Percentiles rank a stretch among this genome's conserved stretches.
Conservation (phyloP, 768 basidiomycete species). For the Tylopilus intermedius region DNA sequence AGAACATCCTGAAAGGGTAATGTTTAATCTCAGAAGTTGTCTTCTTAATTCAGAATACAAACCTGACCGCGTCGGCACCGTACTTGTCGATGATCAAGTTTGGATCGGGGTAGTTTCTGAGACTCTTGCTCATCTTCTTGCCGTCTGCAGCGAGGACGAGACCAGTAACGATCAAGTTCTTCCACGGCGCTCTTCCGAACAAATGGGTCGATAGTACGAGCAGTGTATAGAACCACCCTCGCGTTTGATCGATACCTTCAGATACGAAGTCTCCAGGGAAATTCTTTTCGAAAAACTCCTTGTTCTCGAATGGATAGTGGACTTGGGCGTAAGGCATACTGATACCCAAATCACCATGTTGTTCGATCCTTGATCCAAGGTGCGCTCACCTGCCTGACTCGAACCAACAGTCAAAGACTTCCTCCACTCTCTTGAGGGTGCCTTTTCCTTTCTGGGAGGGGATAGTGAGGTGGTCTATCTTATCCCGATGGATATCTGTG, state of each 20-base stretch:
- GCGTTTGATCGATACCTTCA: constrained; percentile 97
- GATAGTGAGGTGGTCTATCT: constrained; percentile 94
- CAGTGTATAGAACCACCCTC: constrained; percentile 99
- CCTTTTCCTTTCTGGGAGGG: constrained; percentile 90
- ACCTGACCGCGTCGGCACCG: constrained; percentile 95
- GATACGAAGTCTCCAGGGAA: constrained; percentile 97
- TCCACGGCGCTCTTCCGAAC: constrained; percentile 93
- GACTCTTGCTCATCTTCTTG: constrained; percentile 99
- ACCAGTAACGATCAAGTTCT: constrained; percentile 94
- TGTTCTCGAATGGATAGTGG: constrained; percentile 98
- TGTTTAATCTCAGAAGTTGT: neutral
- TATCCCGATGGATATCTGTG: constrained; percentile 88
- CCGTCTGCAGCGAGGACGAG: constrained; percentile 95
- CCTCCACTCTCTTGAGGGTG: constrained; percentile 80
- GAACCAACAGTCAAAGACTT: constrained; percentile 99
- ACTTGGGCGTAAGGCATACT: constrained; percentile 99
- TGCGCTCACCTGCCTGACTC: constrained; percentile 86
- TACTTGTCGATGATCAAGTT: constrained; percentile 84
- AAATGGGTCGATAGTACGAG: constrained; percentile 95
- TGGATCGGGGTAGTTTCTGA: constrained; percentile 96
- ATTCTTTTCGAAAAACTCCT: constrained; percentile 73
- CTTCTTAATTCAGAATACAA: constrained; percentile 1
- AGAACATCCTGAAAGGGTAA: constrained; percentile 71
- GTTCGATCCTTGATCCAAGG: neutral
- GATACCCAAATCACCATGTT: constrained; percentile 2